Percentiles rank a stretch among this genome's conserved stretches.
Conservation (phyloP, 352 stramenopile genomes). For the Pythium pyrilobum region DNA sequence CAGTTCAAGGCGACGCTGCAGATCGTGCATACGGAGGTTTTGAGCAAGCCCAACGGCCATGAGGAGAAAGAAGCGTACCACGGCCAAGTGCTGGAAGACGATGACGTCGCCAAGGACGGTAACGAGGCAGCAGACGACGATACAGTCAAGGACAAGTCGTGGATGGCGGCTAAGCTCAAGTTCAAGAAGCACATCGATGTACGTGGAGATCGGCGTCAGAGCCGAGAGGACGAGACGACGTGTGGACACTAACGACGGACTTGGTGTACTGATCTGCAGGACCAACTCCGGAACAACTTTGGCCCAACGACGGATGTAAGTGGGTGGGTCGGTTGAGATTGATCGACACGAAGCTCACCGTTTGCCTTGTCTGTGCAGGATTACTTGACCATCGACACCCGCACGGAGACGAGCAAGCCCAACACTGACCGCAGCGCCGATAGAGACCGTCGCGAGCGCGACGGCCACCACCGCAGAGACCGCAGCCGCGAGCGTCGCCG, state of each 20-base stretch:
- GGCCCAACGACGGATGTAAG: conserved; percentile 51
- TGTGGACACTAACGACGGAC: background rate
- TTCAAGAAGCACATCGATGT: conserved; percentile 89
- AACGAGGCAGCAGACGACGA: conserved; percentile 30
- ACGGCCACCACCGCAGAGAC: background rate
- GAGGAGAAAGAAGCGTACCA: conserved; percentile 40
- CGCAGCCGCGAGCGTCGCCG: background rate
- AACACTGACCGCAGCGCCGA: background rate
- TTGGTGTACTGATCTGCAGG: conserved; percentile 23
- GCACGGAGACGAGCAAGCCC: conserved; percentile 1
- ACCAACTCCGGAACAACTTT: conserved; percentile 63
- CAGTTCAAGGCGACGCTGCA: conserved; percentile 55
- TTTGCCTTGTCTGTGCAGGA: conserved; percentile 27
- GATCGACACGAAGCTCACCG: background rate
- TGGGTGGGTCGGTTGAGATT: background rate
- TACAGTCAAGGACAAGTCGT: conserved; percentile 54
- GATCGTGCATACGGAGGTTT: conserved; percentile 15
- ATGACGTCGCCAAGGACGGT: conserved; percentile 21
- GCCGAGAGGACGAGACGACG: no score
- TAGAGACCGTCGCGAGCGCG: background rate
- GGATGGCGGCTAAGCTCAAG: conserved; percentile 86
- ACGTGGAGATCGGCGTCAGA: no score
- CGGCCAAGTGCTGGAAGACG: conserved; percentile 59
- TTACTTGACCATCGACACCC: conserved; percentile 62
- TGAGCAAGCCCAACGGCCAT: background rate